Conservation (phyloP, 2,329 filamentous ascomycete species). For the Ceratocystis cubensis region DNA sequence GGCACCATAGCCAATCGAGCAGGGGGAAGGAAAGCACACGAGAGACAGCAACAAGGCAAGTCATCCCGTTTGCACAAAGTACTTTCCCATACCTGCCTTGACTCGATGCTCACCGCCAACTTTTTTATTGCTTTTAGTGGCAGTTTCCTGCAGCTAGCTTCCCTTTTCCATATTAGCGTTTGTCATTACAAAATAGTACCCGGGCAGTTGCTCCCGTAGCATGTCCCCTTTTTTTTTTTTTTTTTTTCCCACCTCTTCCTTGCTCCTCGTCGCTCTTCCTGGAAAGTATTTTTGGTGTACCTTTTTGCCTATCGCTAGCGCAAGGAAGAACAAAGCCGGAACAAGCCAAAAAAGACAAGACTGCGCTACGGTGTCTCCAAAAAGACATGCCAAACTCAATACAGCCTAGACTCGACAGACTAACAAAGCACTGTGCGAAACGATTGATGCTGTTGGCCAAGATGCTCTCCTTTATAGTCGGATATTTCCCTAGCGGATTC, state of each 20-base stretch:
- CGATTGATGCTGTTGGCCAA: background rate
- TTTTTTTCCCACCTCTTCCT: background rate
- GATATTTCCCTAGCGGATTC: background rate
- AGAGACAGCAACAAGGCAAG: background rate
- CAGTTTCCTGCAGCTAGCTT: background rate
- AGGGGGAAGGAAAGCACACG: background rate
- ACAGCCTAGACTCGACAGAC: background rate
- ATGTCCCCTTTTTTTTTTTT: background rate
- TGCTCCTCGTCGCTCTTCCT: background rate
- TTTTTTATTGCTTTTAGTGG: background rate
- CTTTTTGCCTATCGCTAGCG: constrained; percentile 1
- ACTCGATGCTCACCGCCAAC: constrained; percentile 2
- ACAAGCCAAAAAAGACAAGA: constrained; percentile 3
- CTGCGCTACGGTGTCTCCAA: background rate
- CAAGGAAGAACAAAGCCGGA: constrained; percentile 8
- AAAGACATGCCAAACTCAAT: background rate
- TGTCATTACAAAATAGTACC: background rate
- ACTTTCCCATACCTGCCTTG: background rate
- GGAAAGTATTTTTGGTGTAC: constrained; percentile 4
- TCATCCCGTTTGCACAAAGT: background rate
- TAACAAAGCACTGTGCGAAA: background rate
- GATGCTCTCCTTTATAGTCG: background rate
- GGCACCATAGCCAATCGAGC: background rate
- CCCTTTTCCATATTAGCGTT: background rate
- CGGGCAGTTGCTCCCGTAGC: background rate